Conservation (phyloP, 2,329 filamentous ascomycete genomes). For the Diaporthe eres region DNA sequence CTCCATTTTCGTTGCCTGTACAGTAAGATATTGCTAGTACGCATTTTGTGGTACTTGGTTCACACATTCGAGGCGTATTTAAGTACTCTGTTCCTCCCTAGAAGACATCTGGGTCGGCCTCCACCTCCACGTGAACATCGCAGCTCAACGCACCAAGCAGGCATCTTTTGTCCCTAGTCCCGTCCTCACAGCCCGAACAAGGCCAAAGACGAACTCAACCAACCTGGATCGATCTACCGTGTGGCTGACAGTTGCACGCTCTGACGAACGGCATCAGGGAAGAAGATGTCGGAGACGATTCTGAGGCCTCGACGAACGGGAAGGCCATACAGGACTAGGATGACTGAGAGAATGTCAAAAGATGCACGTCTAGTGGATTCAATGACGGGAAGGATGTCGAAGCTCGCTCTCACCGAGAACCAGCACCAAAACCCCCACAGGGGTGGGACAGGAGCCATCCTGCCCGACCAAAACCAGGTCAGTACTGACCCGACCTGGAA, state of each 20-base stretch:
- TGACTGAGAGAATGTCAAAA: background rate
- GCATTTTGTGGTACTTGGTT: background rate
- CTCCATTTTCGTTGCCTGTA: background rate
- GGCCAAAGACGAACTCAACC: background rate
- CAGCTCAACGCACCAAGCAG: background rate
- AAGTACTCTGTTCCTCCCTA: background rate
- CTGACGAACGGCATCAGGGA: background rate
- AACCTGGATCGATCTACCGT: background rate
- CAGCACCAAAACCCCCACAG: background rate
- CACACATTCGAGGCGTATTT: background rate
- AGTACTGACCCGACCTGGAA: background rate
- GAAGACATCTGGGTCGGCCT: background rate
- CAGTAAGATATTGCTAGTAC: too few species aligned
- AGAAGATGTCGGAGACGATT: background rate
- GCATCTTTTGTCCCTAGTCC: background rate
- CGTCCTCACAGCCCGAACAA: background rate
- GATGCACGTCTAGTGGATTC: background rate
- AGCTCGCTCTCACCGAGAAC: background rate
- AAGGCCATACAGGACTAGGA: background rate
- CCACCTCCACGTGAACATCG: background rate
- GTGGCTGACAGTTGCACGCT: background rate
- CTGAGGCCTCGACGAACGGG: background rate
- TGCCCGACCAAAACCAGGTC: background rate
- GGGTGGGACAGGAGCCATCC: too few species aligned
- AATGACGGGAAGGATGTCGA: constrained; percentile 8